Evolutionary conservation across 345 rosid species (phyloP).

Genomic region (Boechera retrofracta): DNA sequence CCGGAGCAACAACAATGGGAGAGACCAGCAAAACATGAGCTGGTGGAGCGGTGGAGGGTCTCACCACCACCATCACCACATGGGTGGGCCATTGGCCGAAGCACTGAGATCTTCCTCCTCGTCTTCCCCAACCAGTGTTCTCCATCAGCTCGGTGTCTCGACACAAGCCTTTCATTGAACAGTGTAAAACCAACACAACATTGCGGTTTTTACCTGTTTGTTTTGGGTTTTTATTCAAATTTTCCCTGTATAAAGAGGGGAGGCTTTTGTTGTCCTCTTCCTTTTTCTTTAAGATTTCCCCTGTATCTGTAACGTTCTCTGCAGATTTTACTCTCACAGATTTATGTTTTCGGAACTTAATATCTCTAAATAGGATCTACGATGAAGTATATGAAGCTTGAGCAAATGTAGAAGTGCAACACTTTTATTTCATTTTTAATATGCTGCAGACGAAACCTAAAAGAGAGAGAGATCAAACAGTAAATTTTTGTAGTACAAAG

Average conservation of each 20-base stretch:
- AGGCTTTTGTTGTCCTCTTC: conserved; percentile 34
- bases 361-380: conserved; percentile 10
- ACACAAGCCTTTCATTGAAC: conserved; percentile 47
- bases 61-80: conserved; percentile 45
- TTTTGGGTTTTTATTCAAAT: conserved; percentile 25
- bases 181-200: conserved; percentile 34
- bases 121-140: conserved; percentile 79
- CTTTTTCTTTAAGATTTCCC: not conserved
- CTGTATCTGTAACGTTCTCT: conserved; percentile 24
- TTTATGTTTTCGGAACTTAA: conserved; percentile 15
- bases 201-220: conserved; percentile 14
- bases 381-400: conserved; percentile 14
- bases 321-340: conserved; percentile 14
- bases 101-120: conserved; percentile 70
- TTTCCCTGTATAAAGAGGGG: conserved; percentile 26
- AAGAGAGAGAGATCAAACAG: conserved; percentile 15
- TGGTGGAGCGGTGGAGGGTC: conserved; percentile 70
- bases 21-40: conserved; percentile 60
- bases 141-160: conserved; percentile 57
- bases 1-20: conserved; percentile 37
- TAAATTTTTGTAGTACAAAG: conserved; percentile 36
- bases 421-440: conserved; percentile 19
- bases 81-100: conserved; percentile 96
- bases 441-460: conserved; percentile 32
- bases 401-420: conserved; percentile 7